Conservation (phyloP, 257 asterid species). For the Striga asiatica region DNA sequence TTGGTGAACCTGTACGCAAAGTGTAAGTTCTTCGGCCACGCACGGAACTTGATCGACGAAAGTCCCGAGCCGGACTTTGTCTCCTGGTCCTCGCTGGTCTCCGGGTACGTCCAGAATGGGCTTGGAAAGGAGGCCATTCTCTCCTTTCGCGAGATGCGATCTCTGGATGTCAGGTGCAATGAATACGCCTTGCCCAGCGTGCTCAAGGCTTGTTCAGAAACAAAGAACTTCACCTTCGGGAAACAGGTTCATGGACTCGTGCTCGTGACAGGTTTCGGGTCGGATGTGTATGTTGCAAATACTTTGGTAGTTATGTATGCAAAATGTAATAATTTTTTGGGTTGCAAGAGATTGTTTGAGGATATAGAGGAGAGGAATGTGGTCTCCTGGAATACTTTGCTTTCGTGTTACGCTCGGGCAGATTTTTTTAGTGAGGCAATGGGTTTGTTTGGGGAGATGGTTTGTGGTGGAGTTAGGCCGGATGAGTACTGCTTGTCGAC, state of each 20-base stretch:
- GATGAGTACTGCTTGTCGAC: slow-evolving; percentile 72
- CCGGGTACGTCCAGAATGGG: slow-evolving; percentile 68
- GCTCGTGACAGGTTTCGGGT: slow-evolving; percentile 45
- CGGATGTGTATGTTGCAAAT: slow-evolving; percentile 59
- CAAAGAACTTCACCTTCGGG: slow-evolving; percentile 32
- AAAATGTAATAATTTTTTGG: slow-evolving; percentile 37
- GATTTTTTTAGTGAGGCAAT: slow-evolving; percentile 46
- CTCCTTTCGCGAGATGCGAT: slow-evolving; percentile 43
- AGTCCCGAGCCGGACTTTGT: slow-evolving; percentile 55
- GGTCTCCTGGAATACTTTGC: slow-evolving; percentile 63
- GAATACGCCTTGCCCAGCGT: slow-evolving; percentile 67
- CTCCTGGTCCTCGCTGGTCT: slow-evolving; percentile 69
- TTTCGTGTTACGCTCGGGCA: slow-evolving; percentile 41
- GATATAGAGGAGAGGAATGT: slow-evolving; percentile 53
- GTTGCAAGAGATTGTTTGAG: slow-evolving; percentile 57
- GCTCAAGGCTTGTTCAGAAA: slow-evolving; percentile 60
- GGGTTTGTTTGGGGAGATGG: slow-evolving; percentile 49
- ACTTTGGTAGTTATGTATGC: slow-evolving; percentile 59
- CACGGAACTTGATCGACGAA: slow-evolving; percentile 50
- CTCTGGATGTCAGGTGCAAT: slow-evolving; percentile 44
- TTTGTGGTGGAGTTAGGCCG: slow-evolving; percentile 40
- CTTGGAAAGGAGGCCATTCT: slow-evolving; percentile 40
- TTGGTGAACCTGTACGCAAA: slow-evolving; percentile 53
- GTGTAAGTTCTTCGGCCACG: slow-evolving; percentile 29
- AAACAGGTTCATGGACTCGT: slow-evolving; percentile 57